These are phyloP conservation scores for Ophiostoma piceae DNA, from an alignment of 2,329 filamentous ascomycete genomes.

Conservation along the genomic window DNA sequence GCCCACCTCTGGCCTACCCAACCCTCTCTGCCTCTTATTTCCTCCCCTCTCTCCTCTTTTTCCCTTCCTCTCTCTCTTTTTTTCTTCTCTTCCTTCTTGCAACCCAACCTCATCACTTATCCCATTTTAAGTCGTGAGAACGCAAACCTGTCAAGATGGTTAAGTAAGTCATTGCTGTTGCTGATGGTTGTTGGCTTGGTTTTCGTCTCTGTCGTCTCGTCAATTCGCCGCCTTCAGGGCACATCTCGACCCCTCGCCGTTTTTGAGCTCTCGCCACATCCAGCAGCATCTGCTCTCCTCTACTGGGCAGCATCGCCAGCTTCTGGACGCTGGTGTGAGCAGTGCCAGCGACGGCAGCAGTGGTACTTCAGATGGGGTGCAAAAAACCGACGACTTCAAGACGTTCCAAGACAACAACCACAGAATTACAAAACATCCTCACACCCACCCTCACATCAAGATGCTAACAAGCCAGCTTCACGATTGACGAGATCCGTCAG, in stretches of 20 bases:
- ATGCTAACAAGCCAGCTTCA: constrained; percentile 66
- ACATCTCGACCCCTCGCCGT: constrained; percentile 9
- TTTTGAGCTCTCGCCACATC: constrained; percentile 11
- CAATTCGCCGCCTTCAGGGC: neutral
- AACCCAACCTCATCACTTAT: constrained; percentile 26
- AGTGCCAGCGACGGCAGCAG: neutral
- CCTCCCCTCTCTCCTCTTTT: constrained; percentile 18
- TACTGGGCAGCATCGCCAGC: neutral
- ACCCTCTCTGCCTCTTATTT: constrained; percentile 17
- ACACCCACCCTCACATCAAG: too few relatives aligned
- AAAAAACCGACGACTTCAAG: neutral
- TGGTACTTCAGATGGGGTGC: neutral
- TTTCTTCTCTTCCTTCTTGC: constrained; percentile 19
- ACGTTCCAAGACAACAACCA: neutral
- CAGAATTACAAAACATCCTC: neutral
- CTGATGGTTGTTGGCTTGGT: neutral
- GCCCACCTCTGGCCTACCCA: constrained; percentile 20
- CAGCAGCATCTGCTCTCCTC: neutral
- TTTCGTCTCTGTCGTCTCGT: neutral
- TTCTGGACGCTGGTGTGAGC: neutral
- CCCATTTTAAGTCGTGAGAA: constrained; percentile 27
- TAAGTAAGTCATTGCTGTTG: constrained; percentile 67
- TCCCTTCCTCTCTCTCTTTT: constrained; percentile 17
- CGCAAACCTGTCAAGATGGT: constrained; percentile 90
- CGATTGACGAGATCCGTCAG: constrained; percentile 82